Conservation (phyloP, 805 yeast species). For the Candida taoyuanica region DNA sequence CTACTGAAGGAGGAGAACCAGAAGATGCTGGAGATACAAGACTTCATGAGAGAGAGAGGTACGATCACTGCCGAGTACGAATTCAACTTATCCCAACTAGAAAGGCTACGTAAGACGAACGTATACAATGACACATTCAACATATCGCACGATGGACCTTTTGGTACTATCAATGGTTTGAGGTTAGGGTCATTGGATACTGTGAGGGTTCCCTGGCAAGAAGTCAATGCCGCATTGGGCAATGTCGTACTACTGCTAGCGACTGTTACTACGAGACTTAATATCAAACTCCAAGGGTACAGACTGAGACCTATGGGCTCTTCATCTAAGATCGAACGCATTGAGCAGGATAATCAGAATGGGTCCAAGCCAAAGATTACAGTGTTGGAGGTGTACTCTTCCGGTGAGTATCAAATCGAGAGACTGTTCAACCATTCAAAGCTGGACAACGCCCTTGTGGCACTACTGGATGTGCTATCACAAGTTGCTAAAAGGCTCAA, state of each 20-base stretch:
- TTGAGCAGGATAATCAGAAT: constrained; percentile 34
- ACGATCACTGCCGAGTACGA: constrained; percentile 61
- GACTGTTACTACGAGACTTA: constrained; percentile 55
- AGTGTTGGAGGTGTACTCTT: constrained; percentile 47
- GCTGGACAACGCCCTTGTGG: constrained; percentile 78
- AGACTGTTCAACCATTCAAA: constrained; percentile 68
- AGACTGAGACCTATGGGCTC: constrained; percentile 80
- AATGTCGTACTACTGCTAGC: constrained; percentile 68
- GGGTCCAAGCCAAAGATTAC: constrained; percentile 31
- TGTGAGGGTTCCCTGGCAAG: constrained; percentile 77
- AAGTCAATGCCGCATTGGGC: constrained; percentile 87
- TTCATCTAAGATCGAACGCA: constrained; percentile 66
- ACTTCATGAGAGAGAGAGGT: constrained; percentile 51
- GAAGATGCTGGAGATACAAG: constrained; percentile 47
- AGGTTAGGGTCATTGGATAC: constrained; percentile 68
- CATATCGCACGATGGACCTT: constrained; percentile 78
- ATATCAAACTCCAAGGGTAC: constrained; percentile 53
- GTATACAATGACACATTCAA: constrained; percentile 80
- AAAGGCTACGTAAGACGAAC: constrained; percentile 67
- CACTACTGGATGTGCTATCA: constrained; percentile 56
- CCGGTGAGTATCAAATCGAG: constrained; percentile 71
- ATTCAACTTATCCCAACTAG: constrained; percentile 58
- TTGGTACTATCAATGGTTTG: constrained; percentile 84
- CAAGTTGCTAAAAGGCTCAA: constrained; percentile 31
- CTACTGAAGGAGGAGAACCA: constrained; percentile 49